Evolutionary conservation across 345 rosid species (phyloP), one percentile per base, ranked within the genome.

Genomic region (Populus deltoides): DNA sequence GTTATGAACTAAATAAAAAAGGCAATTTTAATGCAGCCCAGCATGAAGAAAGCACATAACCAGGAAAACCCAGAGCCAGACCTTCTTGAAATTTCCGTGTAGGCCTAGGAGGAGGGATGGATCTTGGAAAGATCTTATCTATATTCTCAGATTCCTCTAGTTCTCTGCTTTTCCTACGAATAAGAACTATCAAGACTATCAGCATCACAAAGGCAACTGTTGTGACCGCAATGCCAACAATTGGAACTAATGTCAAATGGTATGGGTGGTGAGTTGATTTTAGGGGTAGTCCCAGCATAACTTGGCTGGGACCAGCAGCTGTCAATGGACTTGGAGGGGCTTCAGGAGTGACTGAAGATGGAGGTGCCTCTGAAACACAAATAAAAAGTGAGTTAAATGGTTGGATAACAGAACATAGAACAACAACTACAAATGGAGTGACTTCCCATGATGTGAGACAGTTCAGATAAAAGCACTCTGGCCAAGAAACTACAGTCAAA

Each of bases 241-340:
- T 78, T 22, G 89, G 97, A 85, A 91, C 79, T 73, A 87, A 67
- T 6, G 90, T 89, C 82, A 96, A 86, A 84, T 81, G 98, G 83
- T 81, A 92, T 41, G 83, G 38, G 72, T 66, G 94, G 85, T 88
- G 92, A 72, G 77, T 85, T 79, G 61, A 86, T 22, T 82, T 86
- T 61, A 73, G 68, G 53, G 86, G 85, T 68, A 81, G 68, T 27
- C 88, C 91, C 49, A 86, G 71, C 51, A 83, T 20, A 74, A 84
- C 75, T 81, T 89, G 88, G 75, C 86, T 85, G 51, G 99, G 99
- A 86, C 98, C 82, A 81, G 80, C 90, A 80, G 96, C 96, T 71
- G 82, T 41, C 75, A 69, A 72, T 5, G 97, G 91, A 81, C 80
- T 84, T 73, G 89, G 91, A 78, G 96, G 84, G 83, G 86, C 87